Percentiles rank a stretch among this genome's conserved stretches.
Evolutionary conservation across 2,329 filamentous ascomycete genomes (phyloP).

Genomic region (Penicillium sclerotigenum): DNA sequence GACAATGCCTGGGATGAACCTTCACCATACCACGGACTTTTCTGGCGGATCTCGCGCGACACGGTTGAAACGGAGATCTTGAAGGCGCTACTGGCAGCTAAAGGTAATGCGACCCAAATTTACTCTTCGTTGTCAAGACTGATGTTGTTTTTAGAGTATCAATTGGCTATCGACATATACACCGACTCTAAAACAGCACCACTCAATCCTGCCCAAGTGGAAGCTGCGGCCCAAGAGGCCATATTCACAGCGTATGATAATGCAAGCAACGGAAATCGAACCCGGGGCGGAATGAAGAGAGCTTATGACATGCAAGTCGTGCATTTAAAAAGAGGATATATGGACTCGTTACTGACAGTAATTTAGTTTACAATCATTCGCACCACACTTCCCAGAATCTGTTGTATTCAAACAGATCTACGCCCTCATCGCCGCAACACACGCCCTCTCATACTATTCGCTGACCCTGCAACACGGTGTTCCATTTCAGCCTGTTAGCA

Average conservation of each 20-base stretch:
- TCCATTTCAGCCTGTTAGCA: conserved; percentile 64
- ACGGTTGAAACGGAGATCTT: conserved; percentile 57
- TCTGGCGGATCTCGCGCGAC: conserved; percentile 50
- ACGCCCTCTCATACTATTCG: conserved; percentile 63
- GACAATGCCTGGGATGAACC: conserved; percentile 23
- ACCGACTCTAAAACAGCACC: conserved; percentile 30
- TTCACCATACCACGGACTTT: conserved; percentile 42
- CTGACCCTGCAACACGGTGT: conserved; percentile 62
- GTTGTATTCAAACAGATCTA: conserved; percentile 44
- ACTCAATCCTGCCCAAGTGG: conserved; percentile 47
- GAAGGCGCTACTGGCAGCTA: conserved; percentile 52
- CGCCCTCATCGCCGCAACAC: conserved; percentile 59
- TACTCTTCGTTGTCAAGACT: conserved; percentile 5
- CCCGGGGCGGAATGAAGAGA: conserved; percentile 60
- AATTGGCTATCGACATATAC: conserved; percentile 44
- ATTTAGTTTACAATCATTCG: conserved; percentile 43
- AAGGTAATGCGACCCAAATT: conserved; percentile 31
- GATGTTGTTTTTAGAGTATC: conserved; percentile 35
- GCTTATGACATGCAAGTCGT: conserved; percentile 54
- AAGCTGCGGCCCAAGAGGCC: conserved; percentile 51
- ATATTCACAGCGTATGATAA: conserved; percentile 61
- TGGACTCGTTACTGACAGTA: conserved; percentile 7
- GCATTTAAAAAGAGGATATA: not conserved
- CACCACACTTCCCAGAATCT: conserved; percentile 42
- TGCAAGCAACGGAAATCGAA: conserved; percentile 63